Base-by-base conservation (phyloP, 2,329 filamentous ascomycete genomes). In the Pseudofabraea citricarpa region DNA sequence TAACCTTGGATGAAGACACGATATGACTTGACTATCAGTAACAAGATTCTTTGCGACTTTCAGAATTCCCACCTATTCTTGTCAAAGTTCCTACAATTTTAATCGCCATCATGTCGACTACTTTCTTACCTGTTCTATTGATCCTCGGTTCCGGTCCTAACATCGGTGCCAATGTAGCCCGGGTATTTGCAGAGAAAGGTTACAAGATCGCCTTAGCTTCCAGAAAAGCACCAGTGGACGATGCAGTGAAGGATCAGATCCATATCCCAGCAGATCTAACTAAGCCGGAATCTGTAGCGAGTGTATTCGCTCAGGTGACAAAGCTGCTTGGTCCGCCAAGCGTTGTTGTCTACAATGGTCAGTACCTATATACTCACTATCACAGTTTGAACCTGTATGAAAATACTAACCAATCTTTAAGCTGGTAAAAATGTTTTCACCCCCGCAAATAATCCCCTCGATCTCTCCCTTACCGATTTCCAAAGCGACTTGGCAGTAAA, bases 331-430 rank as follows among this genome's bases (percentile, higher is more conserved):
- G 64, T 3, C 45, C 58, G 12, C 69, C 69, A 5, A 66, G 61
- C 45, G 67, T 73, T 1, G 63, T 72, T 5, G 57, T 72, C 3
- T 71, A 70, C 45, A 72, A 70, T 47, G 54, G 59, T 64, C 52
- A 12, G 50, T 41, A n/a, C 7, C 45, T 40, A 40, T 13, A 39
- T 36, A n/a, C 36, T 26, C 32, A 35, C 20, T 23, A 12, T 21
- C 7, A 15, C 36, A 27, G 50, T 20, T 49, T 67, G 6, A 58
- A 60, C 3, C 43, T 55, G 10, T 67, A 66, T 5, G 63, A 59
- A 43, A 66, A 71, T 36, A 15, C 23, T 22, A 43, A 18, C 20
- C 12, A n/a, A 13, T 37, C 5, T 24, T n/a, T 26, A 40, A n/a
- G 36, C 44, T 20, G 26, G 21, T 23, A 16, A 18, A n/a, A 18